phyloP scores from a whole-genome alignment of 805 yeast genomes.

The Schwanniomyces occidentalis region DNA sequence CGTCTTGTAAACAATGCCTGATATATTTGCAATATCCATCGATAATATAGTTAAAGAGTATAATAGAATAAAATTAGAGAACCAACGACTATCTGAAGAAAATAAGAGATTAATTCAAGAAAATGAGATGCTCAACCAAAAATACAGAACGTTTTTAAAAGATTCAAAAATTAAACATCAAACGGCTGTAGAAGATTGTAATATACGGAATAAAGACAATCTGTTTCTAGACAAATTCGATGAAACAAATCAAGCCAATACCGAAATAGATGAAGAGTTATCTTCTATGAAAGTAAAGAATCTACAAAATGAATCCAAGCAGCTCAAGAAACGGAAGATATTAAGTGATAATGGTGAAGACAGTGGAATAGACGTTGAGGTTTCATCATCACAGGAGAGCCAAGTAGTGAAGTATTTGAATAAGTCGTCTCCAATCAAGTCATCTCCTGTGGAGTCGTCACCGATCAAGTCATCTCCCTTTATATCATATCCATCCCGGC shows the following conservation, averaged over 20 bases:
- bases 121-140: not conserved
- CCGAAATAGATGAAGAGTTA: too few species aligned
- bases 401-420: not conserved
- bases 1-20: not conserved
- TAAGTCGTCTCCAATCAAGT: too few species aligned
- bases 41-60: conserved; percentile 1
- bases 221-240: too few species aligned
- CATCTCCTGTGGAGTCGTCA: too few species aligned
- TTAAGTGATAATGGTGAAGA: too few species aligned
- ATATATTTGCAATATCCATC: not conserved
- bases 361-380: too few species aligned
- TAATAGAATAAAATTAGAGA: conserved; percentile 1
- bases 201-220: not conserved
- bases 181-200: not conserved
- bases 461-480: too few species aligned
- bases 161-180: not conserved
- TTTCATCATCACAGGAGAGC: not conserved
- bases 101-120: not conserved
- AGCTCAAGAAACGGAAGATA: too few species aligned
- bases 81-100: not conserved
- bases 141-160: not conserved
- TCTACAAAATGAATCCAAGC: too few species aligned
- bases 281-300: too few species aligned
- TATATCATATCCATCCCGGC: too few species aligned
- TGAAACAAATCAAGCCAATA: too few species aligned